Conservation (phyloP, 176 grass and related monocot genomes). For the Tuctoria greenei region DNA sequence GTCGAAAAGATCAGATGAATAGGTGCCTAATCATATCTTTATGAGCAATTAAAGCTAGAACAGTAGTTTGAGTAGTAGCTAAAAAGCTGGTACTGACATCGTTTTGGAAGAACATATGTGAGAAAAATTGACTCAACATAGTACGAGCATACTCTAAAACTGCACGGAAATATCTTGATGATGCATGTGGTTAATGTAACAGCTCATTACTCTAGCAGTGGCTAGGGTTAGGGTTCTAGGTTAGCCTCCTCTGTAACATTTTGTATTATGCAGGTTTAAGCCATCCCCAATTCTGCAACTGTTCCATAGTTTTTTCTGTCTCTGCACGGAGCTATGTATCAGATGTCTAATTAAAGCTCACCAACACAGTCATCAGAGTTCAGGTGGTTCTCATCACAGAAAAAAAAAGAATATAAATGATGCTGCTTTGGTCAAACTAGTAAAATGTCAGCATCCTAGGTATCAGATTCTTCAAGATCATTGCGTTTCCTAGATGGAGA, state of each 20-base stretch:
- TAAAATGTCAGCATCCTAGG: constrained; percentile 9
- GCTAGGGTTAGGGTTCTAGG: no score
- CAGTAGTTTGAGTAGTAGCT: no score
- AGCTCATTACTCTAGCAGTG: no score
- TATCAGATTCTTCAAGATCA: constrained; percentile 24
- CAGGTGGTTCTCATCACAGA: not conserved
- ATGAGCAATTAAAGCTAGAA: not conserved
- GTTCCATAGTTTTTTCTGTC: not conserved
- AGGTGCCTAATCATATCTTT: not conserved
- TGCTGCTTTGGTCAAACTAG: constrained; percentile 19
- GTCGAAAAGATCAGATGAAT: constrained; percentile 1
- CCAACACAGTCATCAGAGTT: not conserved
- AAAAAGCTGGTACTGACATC: no score
- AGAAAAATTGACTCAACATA: no score
- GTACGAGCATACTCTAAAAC: no score
- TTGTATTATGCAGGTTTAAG: not conserved
- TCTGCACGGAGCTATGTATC: not conserved
- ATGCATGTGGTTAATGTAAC: no score
- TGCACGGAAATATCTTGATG: no score
- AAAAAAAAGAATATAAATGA: no score
- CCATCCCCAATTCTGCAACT: constrained; percentile 2
- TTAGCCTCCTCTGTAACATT: no score
- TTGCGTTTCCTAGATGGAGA: not conserved
- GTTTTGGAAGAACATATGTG: no score
- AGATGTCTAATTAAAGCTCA: constrained; percentile 7